Percentiles rank a stretch among this genome's conserved stretches.
phyloP scores from a whole-genome alignment of 768 basidiomycete species.

The Clavaria fumosa region DNA sequence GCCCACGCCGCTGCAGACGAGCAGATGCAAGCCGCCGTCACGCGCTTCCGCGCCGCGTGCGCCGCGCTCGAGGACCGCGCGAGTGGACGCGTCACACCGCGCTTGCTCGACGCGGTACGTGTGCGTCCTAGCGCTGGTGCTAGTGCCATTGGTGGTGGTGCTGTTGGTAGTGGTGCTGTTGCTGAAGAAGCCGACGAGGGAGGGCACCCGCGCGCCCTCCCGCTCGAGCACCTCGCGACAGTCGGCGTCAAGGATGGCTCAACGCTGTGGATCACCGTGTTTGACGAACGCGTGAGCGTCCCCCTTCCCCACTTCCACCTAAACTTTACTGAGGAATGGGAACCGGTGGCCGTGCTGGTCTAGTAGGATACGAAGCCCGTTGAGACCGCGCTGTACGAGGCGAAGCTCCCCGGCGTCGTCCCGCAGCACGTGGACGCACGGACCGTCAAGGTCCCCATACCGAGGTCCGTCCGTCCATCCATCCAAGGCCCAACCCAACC shows the following conservation, averaged over 20 bases:
- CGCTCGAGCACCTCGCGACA: conserved; percentile 66
- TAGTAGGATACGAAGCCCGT: conserved; percentile 62
- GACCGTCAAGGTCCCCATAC: conserved; percentile 68
- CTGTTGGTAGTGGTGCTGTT: no score
- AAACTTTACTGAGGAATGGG: conserved; percentile 1
- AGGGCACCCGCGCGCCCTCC: conserved; percentile 16
- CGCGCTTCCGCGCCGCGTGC: conserved; percentile 66
- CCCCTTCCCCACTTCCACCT: conserved; percentile 3
- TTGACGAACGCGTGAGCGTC: conserved; percentile 59
- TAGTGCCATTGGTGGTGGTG: no score
- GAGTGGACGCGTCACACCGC: conserved; percentile 62
- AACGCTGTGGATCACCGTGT: conserved; percentile 55
- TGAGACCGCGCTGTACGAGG: conserved; percentile 61
- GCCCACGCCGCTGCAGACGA: conserved; percentile 50
- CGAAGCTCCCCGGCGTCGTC: conserved; percentile 53
- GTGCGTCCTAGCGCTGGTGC: no score
- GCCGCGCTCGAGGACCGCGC: conserved; percentile 58
- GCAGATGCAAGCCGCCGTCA: conserved; percentile 49
- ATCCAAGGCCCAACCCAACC: no score
- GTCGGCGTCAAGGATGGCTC: conserved; percentile 71
- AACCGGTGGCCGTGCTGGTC: conserved; percentile 1
- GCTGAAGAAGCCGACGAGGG: conserved; percentile 25
- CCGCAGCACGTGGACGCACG: conserved; percentile 57
- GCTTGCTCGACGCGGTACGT: conserved; percentile 50
- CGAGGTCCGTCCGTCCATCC: no score